Conservation (phyloP, 1,284 basidiomycete species). For the Ustilago trichophora region DNA sequence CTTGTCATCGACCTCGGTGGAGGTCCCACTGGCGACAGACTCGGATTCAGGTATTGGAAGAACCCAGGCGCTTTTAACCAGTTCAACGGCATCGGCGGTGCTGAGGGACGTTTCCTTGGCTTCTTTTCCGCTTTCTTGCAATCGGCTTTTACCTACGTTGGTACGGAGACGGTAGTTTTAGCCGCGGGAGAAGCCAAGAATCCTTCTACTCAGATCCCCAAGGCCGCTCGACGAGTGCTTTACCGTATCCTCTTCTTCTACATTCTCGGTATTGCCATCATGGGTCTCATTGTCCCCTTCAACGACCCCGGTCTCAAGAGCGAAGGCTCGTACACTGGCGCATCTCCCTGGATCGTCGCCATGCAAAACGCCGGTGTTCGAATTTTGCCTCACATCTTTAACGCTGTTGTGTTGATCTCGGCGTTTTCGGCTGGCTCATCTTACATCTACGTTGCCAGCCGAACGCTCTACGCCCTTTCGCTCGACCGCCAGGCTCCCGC, state of each 20-base stretch:
- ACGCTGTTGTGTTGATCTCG: constrained; percentile 79
- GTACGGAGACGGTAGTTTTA: constrained; percentile 85
- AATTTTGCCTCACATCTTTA: constrained; percentile 71
- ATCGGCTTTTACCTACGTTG: constrained; percentile 84
- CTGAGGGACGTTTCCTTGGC: constrained; percentile 71
- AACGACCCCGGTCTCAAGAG: constrained; percentile 42
- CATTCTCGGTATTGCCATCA: constrained; percentile 68
- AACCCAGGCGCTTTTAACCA: constrained; percentile 69
- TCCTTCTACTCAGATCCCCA: constrained; percentile 65
- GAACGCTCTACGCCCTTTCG: constrained; percentile 78
- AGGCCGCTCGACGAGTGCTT: constrained; percentile 52
- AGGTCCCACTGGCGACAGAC: constrained; percentile 52
- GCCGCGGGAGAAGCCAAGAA: constrained; percentile 74
- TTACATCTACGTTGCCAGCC: constrained; percentile 82
- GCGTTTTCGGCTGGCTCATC: constrained; percentile 87
- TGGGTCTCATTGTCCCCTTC: constrained; percentile 58
- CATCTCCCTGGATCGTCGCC: constrained; percentile 68
- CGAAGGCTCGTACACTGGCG: constrained; percentile 33
- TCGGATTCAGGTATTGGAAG: constrained; percentile 59
- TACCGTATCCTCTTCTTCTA: constrained; percentile 68
- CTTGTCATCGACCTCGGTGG: constrained; percentile 69
- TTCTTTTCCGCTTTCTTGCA: constrained; percentile 65
- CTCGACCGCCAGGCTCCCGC: constrained; percentile 78
- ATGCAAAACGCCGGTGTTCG: constrained; percentile 67
- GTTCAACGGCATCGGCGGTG: constrained; percentile 68